Base-by-base conservation (phyloP, 2,329 filamentous ascomycete species). In the Elsinoe australis region DNA sequence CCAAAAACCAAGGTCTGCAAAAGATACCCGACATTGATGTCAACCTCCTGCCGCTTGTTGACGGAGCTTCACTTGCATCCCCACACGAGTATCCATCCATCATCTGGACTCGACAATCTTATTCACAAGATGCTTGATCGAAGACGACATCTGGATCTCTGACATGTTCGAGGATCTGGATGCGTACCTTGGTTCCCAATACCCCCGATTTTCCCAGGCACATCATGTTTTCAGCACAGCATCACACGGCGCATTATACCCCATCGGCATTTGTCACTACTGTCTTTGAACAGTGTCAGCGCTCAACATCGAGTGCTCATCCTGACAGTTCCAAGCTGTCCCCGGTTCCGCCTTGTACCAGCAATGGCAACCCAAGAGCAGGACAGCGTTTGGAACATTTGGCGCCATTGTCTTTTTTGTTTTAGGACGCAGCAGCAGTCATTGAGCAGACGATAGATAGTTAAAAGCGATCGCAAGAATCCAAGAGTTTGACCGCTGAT, bases 111-210 rank as follows among this genome's bases (percentile, higher is more conserved):
- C 45, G 45, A 31, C 32, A 36, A 48, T 38, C 6, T 48, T 48
- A 38, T 17, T n/a, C n/a, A 19, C 19, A 34, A 24, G 45, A 48
- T 48, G 45, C 45, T 48, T 48, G 45, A 44, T 36, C 21, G 45
- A 48, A 36, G 33, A 8, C 22, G 45, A 48, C 45, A 48, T 34
- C 24, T 48, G 32, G 34, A 44, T 48, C 33, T 48, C n/a, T n/a
- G n/a, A n/a, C 36, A 48, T 48, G 15, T 34, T 48, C 19, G 45
- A 48, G 34, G 45, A 48, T 48, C 45, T 48, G 45, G 45, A 48
- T 48, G 45, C 39, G 39, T 26, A 31, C 39, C 39, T 44, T 29
- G 26, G 28, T 15, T 21, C 21, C n/a, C 24, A 18, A 32, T 31
- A 31, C 24, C 39, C 39, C 39, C 39, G 39, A 44, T 29, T 44